Evolutionary conservation across 2,329 filamentous ascomycete genomes (phyloP), one percentile per base, ranked within the genome.

Genomic region (Xylariaceae sp.): DNA sequence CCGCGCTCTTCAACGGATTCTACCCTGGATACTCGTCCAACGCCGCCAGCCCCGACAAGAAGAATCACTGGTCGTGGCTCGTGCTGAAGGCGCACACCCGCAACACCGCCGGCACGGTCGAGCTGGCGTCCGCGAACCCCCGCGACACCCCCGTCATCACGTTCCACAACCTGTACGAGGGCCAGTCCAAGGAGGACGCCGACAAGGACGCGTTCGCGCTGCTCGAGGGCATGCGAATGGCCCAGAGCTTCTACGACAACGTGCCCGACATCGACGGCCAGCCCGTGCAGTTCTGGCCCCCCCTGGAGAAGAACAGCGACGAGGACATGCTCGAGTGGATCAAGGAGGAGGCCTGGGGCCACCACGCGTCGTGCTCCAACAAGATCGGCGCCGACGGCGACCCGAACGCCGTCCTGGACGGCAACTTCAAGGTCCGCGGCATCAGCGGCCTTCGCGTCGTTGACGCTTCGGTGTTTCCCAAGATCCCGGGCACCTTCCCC

Each of bases 41-140:
- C 40, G 68, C 68, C 3, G 62, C 67, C 8, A 56, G 57, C 3
- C 62, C 70, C 21, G 73, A 57, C 66, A 72, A 67, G 5, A 67
- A 76, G 42, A 74, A 75, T 44, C 75, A 76, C 66, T 77, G 71
- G 70, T 67, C 66, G 9, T 77, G 73, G 73, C 66, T 70, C 20
- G 74, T 77, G 13, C 73, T 85, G n/a, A 85, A 86, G 68, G 77
- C 81, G 2, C 82, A 84, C 65, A 75, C 81, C 0, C 77, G 77
- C 53, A 86, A 89, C 57, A 73, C 64, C 1, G 81, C 79, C 7
- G 88, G 88, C 3, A 80, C 77, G 1, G 86, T 91, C 7, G 77
- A 70, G 3, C 78, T 91, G 2, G 74, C 74, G 11, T 86, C 81
- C 0, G 71, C 80, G 0, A 80, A 90, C 64, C 86, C 87, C 0